Conservation (phyloP, 31 red algal genomes). For the Porphyra umbilicalis region DNA sequence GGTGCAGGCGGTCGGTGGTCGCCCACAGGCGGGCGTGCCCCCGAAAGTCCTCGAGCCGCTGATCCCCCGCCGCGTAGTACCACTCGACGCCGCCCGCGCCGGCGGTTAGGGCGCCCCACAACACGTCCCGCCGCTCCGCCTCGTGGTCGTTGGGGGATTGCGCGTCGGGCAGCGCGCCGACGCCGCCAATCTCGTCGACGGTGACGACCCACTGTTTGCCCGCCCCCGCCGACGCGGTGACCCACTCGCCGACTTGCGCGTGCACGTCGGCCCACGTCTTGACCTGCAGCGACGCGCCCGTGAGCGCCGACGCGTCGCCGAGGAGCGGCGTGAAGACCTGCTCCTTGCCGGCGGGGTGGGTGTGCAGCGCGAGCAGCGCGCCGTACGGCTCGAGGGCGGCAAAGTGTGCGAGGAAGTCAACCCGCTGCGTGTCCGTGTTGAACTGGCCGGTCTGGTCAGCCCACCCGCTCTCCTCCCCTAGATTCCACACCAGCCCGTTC, state of each 20-base stretch:
- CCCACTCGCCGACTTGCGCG: slow-evolving; percentile 25
- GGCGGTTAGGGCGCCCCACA: slow-evolving; percentile 48
- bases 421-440: slow-evolving; percentile 24
- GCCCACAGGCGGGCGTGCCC: slow-evolving; percentile 24
- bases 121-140: neutral
- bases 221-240: slow-evolving; percentile 8
- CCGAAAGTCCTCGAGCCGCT: slow-evolving; percentile 31
- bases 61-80: slow-evolving; percentile 27
- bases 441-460: neutral
- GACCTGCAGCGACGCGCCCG: slow-evolving; percentile 32
- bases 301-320: slow-evolving; percentile 10
- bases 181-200: slow-evolving; percentile 36
- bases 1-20: slow-evolving; percentile 11
- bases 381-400: slow-evolving; percentile 25
- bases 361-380: slow-evolving; percentile 38
- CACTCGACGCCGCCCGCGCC: slow-evolving; percentile 46
- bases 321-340: slow-evolving; percentile 35
- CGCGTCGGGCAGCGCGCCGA: slow-evolving; percentile 20
- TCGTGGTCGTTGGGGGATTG: slow-evolving; percentile 3
- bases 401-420: slow-evolving; percentile 23
- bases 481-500: slow-evolving; percentile 19
- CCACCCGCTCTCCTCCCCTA: slow-evolving; percentile 51
- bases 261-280: slow-evolving; percentile 11
- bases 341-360: slow-evolving; percentile 32
- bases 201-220: slow-evolving; percentile 52